These are phyloP conservation scores for Pezicula radicicola DNA, from an alignment of 2,329 filamentous ascomycete species.

Conservation along the genomic window DNA sequence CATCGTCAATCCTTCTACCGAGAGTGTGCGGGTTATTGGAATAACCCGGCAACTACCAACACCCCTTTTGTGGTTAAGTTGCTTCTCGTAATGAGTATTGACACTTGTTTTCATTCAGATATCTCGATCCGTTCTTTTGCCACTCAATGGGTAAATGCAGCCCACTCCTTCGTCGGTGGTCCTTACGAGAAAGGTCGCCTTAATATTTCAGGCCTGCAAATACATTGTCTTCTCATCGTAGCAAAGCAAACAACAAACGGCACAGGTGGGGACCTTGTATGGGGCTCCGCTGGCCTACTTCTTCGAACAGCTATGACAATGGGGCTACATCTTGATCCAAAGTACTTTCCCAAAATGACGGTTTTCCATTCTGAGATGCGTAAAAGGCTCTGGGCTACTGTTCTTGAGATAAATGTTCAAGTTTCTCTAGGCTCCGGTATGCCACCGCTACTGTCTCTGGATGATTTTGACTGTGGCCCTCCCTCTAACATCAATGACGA, in stretches of 20 bases:
- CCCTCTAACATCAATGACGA: conserved; percentile 52
- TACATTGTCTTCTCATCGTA: conserved; percentile 47
- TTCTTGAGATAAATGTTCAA: conserved; percentile 52
- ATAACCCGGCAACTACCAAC: conserved; percentile 8
- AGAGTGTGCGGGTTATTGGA: conserved; percentile 19
- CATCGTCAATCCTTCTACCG: conserved; percentile 20
- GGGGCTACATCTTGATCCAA: conserved; percentile 56
- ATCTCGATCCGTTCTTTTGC: conserved; percentile 35
- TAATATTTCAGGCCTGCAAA: conserved; percentile 47
- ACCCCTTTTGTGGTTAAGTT: conserved; percentile 17
- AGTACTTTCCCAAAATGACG: conserved; percentile 44
- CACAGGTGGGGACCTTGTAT: conserved; percentile 48
- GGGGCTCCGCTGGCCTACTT: conserved; percentile 47
- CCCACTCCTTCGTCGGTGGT: conserved; percentile 45
- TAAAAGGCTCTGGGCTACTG: conserved; percentile 53
- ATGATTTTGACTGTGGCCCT: conserved; percentile 47
- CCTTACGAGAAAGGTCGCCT: conserved; percentile 44
- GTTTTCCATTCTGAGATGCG: conserved; percentile 49
- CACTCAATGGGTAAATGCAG: conserved; percentile 18
- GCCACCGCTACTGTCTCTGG: conserved; percentile 41
- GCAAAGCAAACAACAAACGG: conserved; percentile 45
- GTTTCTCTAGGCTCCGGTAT: conserved; percentile 48
- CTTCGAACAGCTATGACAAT: conserved; percentile 54
- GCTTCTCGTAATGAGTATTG: conserved; percentile 17
- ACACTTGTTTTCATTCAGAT: neutral